These are phyloP conservation scores for Penstemon davidsonii DNA, from an alignment of 257 asterid genomes.

Conservation along the genomic window DNA sequence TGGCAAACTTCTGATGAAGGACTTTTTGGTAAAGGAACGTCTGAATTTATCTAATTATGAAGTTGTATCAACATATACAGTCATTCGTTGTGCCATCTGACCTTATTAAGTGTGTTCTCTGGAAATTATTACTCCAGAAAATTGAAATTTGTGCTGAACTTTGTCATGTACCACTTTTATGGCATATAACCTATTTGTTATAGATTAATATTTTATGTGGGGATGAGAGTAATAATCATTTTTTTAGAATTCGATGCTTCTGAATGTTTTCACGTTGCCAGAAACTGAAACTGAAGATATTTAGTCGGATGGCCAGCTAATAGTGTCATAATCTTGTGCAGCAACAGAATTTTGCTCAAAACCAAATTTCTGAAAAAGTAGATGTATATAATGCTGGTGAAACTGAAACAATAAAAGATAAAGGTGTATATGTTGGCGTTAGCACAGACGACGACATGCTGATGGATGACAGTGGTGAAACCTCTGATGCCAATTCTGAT, in stretches of 20 bases:
- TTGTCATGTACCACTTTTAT: conserved; percentile 18
- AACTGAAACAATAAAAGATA: conserved; percentile 32
- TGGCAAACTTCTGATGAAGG: conserved; percentile 41
- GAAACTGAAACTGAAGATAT: conserved; percentile 19
- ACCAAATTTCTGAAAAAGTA: conserved; percentile 30
- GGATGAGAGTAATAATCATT: conserved; percentile 13
- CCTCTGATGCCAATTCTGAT: conserved; percentile 51
- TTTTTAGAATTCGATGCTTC: conserved; percentile 4
- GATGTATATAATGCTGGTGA: conserved; percentile 30
- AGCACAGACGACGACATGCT: conserved; percentile 58
- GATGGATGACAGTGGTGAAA: conserved; percentile 45
- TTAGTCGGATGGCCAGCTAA: conserved; percentile 27
- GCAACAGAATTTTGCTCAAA: conserved; percentile 36
- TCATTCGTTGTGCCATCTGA: conserved; percentile 16
- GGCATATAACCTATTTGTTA: conserved; percentile 23
- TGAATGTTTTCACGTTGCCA: conserved; percentile 6
- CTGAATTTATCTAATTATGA: conserved; percentile 18
- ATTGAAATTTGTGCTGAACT: conserved; percentile 25
- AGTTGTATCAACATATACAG: conserved; percentile 14
- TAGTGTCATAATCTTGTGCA: conserved; percentile 24
- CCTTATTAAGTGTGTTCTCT: conserved; percentile 1
- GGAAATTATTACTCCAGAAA: conserved; percentile 19
- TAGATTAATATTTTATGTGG: background rate
- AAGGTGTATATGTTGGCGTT: conserved; percentile 66
- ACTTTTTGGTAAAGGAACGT: conserved; percentile 44